Percentiles rank a stretch among this genome's conserved stretches.
Evolutionary conservation across 2,329 filamentous ascomycete species (phyloP).

Genomic region (Didymella sp.): DNA sequence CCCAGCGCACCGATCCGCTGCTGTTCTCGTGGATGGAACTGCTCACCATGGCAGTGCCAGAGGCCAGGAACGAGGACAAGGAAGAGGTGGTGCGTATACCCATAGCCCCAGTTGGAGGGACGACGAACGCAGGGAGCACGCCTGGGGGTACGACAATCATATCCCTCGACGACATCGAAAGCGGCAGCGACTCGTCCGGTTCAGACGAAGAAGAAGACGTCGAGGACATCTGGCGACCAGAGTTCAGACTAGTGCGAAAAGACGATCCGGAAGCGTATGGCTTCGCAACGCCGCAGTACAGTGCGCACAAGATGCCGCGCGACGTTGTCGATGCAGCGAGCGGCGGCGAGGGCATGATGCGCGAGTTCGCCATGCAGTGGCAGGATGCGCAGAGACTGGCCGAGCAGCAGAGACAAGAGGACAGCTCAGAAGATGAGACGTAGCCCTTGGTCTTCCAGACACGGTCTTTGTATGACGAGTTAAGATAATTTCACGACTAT

Average conservation of each 20-base stretch:
- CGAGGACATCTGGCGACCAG: constrained; percentile 67
- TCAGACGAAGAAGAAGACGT: constrained; percentile 58
- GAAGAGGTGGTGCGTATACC: constrained; percentile 42
- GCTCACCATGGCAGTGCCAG: constrained; percentile 70
- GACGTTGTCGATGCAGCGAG: constrained; percentile 79
- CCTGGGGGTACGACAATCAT: constrained; percentile 4
- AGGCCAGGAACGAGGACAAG: constrained; percentile 4
- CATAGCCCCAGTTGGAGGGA: constrained; percentile 4
- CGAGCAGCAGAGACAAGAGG: constrained; percentile 50
- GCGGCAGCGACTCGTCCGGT: constrained; percentile 24
- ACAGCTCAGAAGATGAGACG: constrained; percentile 46
- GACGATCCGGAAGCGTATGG: constrained; percentile 89
- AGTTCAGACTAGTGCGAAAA: constrained; percentile 81
- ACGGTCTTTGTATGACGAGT: too few relatives aligned
- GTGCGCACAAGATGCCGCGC: constrained; percentile 91
- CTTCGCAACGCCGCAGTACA: constrained; percentile 86
- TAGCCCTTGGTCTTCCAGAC: too few relatives aligned
- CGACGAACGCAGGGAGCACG: neutral
- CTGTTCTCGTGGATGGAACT: constrained; percentile 92
- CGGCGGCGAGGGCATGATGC: constrained; percentile 72
- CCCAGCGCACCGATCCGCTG: constrained; percentile 83
- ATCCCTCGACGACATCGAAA: constrained; percentile 9
- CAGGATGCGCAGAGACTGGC: constrained; percentile 54
- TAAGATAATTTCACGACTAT: too few relatives aligned
- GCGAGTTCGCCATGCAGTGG: constrained; percentile 66